A percentile compares a stretch with the other conserved stretches of the same genome.
Conservation (phyloP, 306 rosid species). For the Cicer bijugum region DNA sequence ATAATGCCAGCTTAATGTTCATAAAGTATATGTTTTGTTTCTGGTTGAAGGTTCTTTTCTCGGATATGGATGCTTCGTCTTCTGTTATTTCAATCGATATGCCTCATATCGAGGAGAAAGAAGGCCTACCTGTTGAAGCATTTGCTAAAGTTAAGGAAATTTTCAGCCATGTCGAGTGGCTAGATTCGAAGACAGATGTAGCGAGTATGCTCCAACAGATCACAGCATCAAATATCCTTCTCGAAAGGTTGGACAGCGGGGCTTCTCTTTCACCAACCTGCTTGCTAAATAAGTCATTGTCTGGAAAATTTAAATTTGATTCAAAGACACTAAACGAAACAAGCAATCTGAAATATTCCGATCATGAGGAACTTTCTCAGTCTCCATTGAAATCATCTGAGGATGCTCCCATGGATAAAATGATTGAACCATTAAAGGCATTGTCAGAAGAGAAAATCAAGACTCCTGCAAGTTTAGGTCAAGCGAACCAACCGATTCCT, state of each 20-base stretch:
- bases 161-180: constrained; percentile 85
- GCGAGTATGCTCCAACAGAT: constrained; percentile 70
- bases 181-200: constrained; percentile 71
- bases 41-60: constrained; percentile 84
- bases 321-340: neutral
- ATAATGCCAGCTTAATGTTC: constrained; percentile 42
- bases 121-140: constrained; percentile 91
- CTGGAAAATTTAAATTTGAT: constrained; percentile 46
- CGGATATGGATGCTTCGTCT: constrained; percentile 84
- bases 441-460: constrained; percentile 37
- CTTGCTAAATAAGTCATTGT: constrained; percentile 51
- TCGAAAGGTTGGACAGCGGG: constrained; percentile 52
- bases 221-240: constrained; percentile 58
- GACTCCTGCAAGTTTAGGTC: constrained; percentile 36
- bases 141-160: constrained; percentile 92
- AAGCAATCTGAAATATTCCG: constrained; percentile 23
- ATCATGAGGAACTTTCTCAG: constrained; percentile 18
- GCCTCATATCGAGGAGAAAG: constrained; percentile 80
- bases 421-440: constrained; percentile 25
- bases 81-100: constrained; percentile 69
- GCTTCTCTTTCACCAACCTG: constrained; percentile 51
- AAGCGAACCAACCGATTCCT: constrained; percentile 38
- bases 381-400: constrained; percentile 24
- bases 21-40: constrained; percentile 39
- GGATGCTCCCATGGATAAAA: constrained; percentile 30